phyloP scores from a whole-genome alignment of 345 rosid species.

The Euphorbia pulcherrima region DNA sequence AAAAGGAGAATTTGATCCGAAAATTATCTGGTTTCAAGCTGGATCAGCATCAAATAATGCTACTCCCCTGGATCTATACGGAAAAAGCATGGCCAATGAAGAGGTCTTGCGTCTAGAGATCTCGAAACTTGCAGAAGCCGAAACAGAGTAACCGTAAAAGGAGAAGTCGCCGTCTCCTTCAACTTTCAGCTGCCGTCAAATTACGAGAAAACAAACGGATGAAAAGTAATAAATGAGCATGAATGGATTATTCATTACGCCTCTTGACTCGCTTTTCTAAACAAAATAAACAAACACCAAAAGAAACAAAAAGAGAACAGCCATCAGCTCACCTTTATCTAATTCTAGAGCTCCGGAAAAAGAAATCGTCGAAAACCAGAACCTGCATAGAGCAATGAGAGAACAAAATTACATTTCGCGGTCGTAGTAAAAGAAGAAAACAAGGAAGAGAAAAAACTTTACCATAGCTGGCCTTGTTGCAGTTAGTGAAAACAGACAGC shows the following conservation, averaged over 20 bases:
- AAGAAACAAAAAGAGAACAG: background rate
- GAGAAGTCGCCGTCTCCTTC: constrained; percentile 2
- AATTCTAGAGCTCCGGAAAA: background rate
- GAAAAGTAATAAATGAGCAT: constrained; percentile 26
- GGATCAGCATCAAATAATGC: constrained; percentile 15
- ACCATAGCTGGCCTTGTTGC: constrained; percentile 19
- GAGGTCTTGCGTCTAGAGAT: constrained; percentile 11
- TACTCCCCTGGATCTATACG: constrained; percentile 22
- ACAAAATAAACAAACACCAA: constrained; percentile 19
- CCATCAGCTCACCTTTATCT: constrained; percentile 8
- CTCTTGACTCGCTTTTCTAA: constrained; percentile 38
- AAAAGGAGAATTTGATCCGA: background rate
- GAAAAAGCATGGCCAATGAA: constrained; percentile 16
- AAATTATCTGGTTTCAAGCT: constrained; percentile 9
- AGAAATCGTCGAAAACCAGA: background rate
- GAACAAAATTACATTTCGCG: background rate
- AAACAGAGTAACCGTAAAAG: background rate
- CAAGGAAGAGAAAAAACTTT: background rate
- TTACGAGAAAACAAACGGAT: background rate
- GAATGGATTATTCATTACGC: constrained; percentile 41
- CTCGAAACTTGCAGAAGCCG: constrained; percentile 18
- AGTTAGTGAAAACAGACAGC: background rate
- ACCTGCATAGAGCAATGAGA: constrained; percentile 15
- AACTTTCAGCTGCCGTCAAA: constrained; percentile 35
- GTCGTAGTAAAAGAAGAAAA: background rate